Evolutionary conservation across 1,139 yeast genomes (phyloP), one percentile per base, ranked within the genome.

Genomic region (Eremothecium sinecaudum): DNA sequence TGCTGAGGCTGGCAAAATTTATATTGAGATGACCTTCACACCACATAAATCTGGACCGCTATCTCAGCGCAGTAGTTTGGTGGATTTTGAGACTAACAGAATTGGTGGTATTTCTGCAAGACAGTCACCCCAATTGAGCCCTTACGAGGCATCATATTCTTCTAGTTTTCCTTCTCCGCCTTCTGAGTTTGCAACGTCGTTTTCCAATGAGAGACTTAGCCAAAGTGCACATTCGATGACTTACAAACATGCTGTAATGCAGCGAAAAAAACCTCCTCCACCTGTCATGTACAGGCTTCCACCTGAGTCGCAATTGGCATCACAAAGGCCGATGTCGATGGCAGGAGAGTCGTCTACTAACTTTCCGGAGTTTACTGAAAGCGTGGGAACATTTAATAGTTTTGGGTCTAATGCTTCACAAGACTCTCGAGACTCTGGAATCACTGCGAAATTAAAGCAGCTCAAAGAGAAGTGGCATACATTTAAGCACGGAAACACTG

Each of bases 1-100:
- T n/a, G 71, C 75, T 47, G 74, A 81, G 36, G 95, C 96, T 1
- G 98, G 98, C 1, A 82, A 75, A 59, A 73, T 90, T 1, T 87
- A 79, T 56, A 61, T 92, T 36, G 97, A 90, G 51, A 79, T 90
- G 80, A 84, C 97, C 0, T 90, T 83, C 51, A 22, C 37, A 1
- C 18, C 43, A 10, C 35, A 40, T 13, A 23, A 24, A 14, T 12
- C 16, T 3, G 17, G 10, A 16, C 28, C 28, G 4, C 16, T 12
- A 31, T 27, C 11, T 38, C 19, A 20, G 43, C 39, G 22, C 40
- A 25, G 33, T 34, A n/a, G n/a, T n/a, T n/a, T n/a, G n/a, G n/a
- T n/a, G n/a, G n/a, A n/a, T n/a, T n/a, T n/a, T n/a, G n/a, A n/a
- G n/a, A n/a, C n/a, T n/a, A n/a, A n/a, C n/a, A n/a, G n/a, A n/a